Evolutionary conservation across 1,139 yeast genomes (phyloP).

Genomic region (Lodderomyces parapsilosis): DNA sequence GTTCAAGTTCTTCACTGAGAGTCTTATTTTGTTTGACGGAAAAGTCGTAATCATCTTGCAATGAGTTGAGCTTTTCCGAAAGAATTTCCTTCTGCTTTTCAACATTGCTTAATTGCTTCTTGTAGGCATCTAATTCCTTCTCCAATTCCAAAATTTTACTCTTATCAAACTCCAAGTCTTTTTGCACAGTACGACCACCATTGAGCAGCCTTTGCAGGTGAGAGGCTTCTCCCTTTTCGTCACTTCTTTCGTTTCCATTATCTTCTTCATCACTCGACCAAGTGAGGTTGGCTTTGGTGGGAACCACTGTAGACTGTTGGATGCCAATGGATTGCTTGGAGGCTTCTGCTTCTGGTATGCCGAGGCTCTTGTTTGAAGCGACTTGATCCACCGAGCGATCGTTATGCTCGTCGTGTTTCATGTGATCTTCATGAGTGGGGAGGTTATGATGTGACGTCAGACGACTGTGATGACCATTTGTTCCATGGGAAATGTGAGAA

Average conservation of each 20-base stretch:
- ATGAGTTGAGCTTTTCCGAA: conserved; percentile 18
- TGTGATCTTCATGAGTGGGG: conserved; percentile 7
- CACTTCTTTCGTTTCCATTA: conserved; percentile 11
- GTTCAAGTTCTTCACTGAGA: conserved; percentile 24
- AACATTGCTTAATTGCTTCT: conserved; percentile 13
- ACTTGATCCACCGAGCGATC: conserved; percentile 10
- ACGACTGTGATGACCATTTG: conserved; percentile 12
- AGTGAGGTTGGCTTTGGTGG: conserved; percentile 72
- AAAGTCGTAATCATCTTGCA: conserved; percentile 25
- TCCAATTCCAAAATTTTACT: conserved; percentile 14
- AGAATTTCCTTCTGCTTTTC: conserved; percentile 19
- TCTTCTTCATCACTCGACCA: conserved; percentile 81
- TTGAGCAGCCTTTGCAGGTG: background rate
- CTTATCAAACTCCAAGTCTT: conserved; percentile 1
- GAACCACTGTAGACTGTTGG: conserved; percentile 67
- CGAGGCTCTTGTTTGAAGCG: conserved; percentile 16
- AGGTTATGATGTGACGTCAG: conserved; percentile 9
- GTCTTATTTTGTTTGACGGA: conserved; percentile 22
- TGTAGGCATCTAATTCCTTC: conserved; percentile 14
- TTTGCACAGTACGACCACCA: background rate
- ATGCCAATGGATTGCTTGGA: conserved; percentile 32
- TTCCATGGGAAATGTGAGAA: background rate
- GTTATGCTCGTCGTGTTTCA: conserved; percentile 7
- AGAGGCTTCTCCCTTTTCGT: background rate
- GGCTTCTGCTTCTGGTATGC: conserved; percentile 21